These are phyloP conservation scores for Calonectria pseudoreteaudii DNA, from an alignment of 2,329 filamentous ascomycete genomes.

Conservation along the genomic window DNA sequence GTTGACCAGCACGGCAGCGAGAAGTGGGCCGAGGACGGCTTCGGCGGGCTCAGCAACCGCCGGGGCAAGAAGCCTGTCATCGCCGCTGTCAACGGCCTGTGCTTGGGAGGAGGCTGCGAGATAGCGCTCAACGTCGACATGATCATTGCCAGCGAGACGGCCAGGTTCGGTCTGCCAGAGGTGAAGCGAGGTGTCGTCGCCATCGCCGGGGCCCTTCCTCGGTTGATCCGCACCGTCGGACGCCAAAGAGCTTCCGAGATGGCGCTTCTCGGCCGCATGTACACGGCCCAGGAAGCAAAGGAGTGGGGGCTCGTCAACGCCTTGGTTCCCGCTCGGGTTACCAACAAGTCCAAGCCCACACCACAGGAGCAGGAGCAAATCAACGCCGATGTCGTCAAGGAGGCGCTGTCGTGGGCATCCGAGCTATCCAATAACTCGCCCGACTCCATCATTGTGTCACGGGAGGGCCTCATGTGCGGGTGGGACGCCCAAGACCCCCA, in stretches of 20 bases:
- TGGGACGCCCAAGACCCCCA: conserved; percentile 78
- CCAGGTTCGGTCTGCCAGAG: conserved; percentile 76
- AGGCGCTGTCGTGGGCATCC: conserved; percentile 71
- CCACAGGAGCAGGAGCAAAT: conserved; percentile 5
- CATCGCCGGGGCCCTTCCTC: conserved; percentile 75
- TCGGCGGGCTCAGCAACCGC: conserved; percentile 75
- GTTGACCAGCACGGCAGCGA: conserved; percentile 55
- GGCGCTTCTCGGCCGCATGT: conserved; percentile 71
- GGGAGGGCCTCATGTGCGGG: conserved; percentile 77
- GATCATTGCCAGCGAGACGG: conserved; percentile 67
- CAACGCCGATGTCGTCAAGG: conserved; percentile 60
- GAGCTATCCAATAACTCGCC: conserved; percentile 76
- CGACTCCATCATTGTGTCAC: conserved; percentile 79
- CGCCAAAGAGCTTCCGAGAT: conserved; percentile 78
- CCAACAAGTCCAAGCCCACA: background rate
- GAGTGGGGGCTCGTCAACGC: conserved; percentile 79
- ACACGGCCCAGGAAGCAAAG: conserved; percentile 69
- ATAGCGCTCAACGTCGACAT: conserved; percentile 80
- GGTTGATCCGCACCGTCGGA: conserved; percentile 72
- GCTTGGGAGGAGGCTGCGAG: conserved; percentile 80
- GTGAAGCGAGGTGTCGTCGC: conserved; percentile 77
- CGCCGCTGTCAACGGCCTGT: conserved; percentile 79
- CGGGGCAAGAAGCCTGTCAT: conserved; percentile 78
- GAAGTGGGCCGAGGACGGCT: conserved; percentile 55
- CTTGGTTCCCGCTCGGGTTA: conserved; percentile 57